Base-by-base conservation (phyloP, 257 asterid genomes). In the Solanum ossicruentum region DNA sequence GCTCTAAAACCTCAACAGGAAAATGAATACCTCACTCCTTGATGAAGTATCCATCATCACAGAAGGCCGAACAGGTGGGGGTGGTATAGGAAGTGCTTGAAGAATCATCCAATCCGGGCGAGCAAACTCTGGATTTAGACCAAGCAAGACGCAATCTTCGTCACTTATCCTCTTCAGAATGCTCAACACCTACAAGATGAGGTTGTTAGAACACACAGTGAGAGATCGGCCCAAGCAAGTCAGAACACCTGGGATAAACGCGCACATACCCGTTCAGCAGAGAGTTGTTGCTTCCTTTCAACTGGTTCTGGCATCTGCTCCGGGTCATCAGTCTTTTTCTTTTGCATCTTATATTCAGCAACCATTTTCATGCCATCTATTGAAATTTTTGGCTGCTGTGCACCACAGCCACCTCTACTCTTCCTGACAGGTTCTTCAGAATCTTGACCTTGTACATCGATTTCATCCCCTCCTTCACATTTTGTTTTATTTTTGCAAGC, bases 31-130 rank as follows among this genome's bases (percentile, higher is more conserved):
- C 99, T 97, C 99, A 82, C 99, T 95, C 93, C 99, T 91, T 52
- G 99, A 92, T 70, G 99, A 97, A 84, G 99, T 94, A 86, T 97
- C 98, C 99, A 97, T 97, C 99, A 97, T 97, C 17, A 97, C 99
- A 84, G 98, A 97, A 75, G 99, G 99, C 85, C 99, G 92, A 87
- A 97, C 99, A 56, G 99, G 99, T 60, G 99, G 99, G 54, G 99
- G 99, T 56, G 99, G 99, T 67, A 97, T 91, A 17, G 98, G 99
- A 86, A 97, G 99, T 88, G 88, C 99, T 93, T 97, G 99, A 89
- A 97, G 98, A 88, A 97, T 97, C 99, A 97, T 95, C 99, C 99
- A 97, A 81, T 97, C 99, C 16, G 99, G 99, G 58, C 99, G 99
- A 51, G 99, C 99, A 86, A 82, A 97, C 88, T 95, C 91, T 6